Evolutionary conservation across 306 rosid species (phyloP).

Genomic region (Vigna hirtella): DNA sequence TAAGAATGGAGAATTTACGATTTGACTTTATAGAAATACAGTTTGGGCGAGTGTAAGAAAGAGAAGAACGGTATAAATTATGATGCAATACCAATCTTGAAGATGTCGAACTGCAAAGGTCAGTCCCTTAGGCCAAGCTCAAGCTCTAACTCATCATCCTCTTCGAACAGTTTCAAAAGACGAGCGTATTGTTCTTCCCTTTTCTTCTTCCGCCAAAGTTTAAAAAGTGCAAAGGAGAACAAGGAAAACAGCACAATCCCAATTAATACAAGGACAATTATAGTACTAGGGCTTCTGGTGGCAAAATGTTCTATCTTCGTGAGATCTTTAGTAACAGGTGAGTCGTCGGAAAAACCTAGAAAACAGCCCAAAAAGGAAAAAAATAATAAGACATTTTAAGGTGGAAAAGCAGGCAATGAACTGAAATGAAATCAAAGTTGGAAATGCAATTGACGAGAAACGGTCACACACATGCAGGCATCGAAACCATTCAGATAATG

Average conservation of each 20-base stretch:
- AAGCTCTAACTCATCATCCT: constrained; percentile 85
- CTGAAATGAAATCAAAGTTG: not conserved
- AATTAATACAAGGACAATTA: constrained; percentile 50
- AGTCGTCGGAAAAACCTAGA: constrained; percentile 63
- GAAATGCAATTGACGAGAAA: not conserved
- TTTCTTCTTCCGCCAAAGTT: constrained; percentile 81
- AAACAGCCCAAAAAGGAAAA: constrained; percentile 7
- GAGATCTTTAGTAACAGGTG: constrained; percentile 47
- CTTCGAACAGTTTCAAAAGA: constrained; percentile 83
- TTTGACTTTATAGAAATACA: not conserved
- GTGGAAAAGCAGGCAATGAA: not conserved
- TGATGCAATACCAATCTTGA: constrained; percentile 51
- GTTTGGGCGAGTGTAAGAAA: not conserved
- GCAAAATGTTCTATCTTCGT: constrained; percentile 35
- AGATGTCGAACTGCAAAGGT: constrained; percentile 28
- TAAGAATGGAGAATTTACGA: not conserved
- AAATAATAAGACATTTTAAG: constrained; percentile 15
- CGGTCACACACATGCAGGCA: not conserved
- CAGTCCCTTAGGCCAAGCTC: constrained; percentile 86
- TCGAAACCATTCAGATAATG: not conserved
- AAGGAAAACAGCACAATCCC: constrained; percentile 49
- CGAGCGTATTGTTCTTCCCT: constrained; percentile 85
- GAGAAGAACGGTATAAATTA: not conserved
- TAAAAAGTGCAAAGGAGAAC: constrained; percentile 61
- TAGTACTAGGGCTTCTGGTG: constrained; percentile 48